These are phyloP conservation scores for Pseudonitzschia delicatissima DNA, from an alignment of 108 stramenopile species.

Conservation along the genomic window DNA sequence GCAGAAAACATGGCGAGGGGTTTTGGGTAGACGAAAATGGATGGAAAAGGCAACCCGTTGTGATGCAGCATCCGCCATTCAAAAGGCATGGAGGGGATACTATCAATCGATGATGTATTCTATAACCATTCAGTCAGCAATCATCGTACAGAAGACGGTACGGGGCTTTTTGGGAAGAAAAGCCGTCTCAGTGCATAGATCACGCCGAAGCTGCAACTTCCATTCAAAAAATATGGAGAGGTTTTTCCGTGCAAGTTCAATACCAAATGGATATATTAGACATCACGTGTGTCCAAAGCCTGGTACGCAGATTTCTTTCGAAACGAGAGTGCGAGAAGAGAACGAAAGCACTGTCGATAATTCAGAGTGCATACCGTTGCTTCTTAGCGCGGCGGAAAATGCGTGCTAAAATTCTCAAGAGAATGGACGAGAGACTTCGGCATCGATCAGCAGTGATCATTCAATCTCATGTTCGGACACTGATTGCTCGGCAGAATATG, in stretches of 20 bases:
- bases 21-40: constrained; percentile 4
- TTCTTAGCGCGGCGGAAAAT: constrained; percentile 15
- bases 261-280: constrained; percentile 43
- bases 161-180: constrained; percentile 24
- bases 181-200: not conserved
- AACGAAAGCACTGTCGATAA: constrained; percentile 4
- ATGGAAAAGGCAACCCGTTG: not conserved
- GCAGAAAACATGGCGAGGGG: constrained; percentile 24
- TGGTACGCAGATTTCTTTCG: constrained; percentile 38
- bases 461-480: constrained; percentile 12
- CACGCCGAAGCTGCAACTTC: constrained; percentile 18
- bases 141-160: constrained; percentile 10
- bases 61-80: constrained; percentile 41
- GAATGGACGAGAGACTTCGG: not conserved
- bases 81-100: constrained; percentile 34
- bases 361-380: constrained; percentile 30
- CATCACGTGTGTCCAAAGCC: constrained; percentile 44
- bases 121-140: constrained; percentile 16
- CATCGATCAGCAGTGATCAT: constrained; percentile 8
- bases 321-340: not conserved
- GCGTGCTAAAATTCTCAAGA: not conserved
- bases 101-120: constrained; percentile 11
- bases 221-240: constrained; percentile 45
- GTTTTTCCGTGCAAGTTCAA: constrained; percentile 38
- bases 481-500: constrained; percentile 6